Base-by-base conservation (phyloP, 805 yeast species). In the Lipomyces yamadae region DNA sequence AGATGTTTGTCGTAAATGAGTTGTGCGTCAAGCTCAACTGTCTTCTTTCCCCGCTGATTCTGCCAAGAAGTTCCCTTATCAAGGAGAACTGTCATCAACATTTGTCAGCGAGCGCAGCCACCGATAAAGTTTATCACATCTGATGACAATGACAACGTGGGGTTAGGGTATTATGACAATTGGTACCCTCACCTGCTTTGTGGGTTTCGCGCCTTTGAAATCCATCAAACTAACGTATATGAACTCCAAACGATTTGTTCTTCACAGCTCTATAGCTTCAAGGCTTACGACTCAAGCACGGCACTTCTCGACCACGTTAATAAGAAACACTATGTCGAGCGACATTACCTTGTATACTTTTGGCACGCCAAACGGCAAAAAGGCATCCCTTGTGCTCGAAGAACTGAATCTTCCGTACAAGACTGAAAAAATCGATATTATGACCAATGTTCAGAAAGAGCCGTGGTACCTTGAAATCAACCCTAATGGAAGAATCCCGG, bases 401-500 rank as follows among this genome's bases (percentile, higher is more conserved):
- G 71, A 73, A 7, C 59, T 78, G 34, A 72, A 74, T 30, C 64
- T 65, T 15, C 62, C 69, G 29, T 78, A 80, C 73, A 76, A 79
- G 68, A 72, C 74, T 63, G 72, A 82, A 58, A 68, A 70, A 3
- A 74, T 88, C 62, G 84, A 84, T 68, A 73, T 87, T 54, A 2
- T 64, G 0, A 78, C 75, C 32, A 76, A 77, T 54, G 84, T 76
- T 53, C 88, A 86, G 65, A 86, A 87, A 73, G 83, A 84, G 69
- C 84, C 81, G 5, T 84, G 88, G 87, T 88, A 79, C 70, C 74
- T 85, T 60, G 79, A 83, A 62, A 75, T 85, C 73, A 86, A 87
- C 74, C 87, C 88, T 24, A 86, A 87, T 72, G 90, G 91, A 4
- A 79, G 86, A 72, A 84, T 88, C 60, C 91, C 92, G 34, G 81